Percentiles rank a stretch among this genome's conserved stretches.
phyloP scores from a whole-genome alignment of 441 rosid genomes.

The Croton laevigatus region DNA sequence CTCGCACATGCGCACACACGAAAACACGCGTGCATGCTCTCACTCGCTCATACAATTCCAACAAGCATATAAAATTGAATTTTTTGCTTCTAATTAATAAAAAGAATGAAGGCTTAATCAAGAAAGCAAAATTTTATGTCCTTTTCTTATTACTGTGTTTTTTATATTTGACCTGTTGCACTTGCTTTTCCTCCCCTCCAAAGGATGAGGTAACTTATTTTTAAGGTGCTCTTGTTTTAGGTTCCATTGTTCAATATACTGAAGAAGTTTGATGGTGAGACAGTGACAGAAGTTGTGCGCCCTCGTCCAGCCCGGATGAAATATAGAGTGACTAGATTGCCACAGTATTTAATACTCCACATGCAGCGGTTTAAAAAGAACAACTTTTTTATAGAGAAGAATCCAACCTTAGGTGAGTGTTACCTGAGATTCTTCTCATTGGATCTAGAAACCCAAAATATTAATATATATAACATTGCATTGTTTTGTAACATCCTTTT shows the following conservation, averaged over 20 bases:
- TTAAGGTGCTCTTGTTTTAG: constrained; percentile 32
- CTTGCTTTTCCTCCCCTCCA: neutral
- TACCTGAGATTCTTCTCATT: neutral
- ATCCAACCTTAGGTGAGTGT: constrained; percentile 78
- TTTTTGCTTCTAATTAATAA: too few species aligned
- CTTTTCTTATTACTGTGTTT: neutral
- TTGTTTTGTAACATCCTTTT: neutral
- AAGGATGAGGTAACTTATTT: neutral
- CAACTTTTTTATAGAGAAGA: constrained; percentile 91
- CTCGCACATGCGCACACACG: too few species aligned
- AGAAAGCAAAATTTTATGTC: neutral
- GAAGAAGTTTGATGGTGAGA: constrained; percentile 94
- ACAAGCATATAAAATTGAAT: too few species aligned
- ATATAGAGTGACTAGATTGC: constrained; percentile 71
- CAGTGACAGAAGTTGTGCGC: constrained; percentile 84
- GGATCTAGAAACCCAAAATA: neutral
- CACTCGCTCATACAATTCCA: too few species aligned
- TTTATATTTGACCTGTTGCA: neutral
- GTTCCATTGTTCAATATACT: constrained; percentile 80
- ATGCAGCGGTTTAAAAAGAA: constrained; percentile 93
- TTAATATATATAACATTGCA: neutral
- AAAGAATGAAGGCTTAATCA: neutral
- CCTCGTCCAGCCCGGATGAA: constrained; percentile 80
- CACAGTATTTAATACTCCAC: constrained; percentile 82
- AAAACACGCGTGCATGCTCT: too few species aligned